These are phyloP conservation scores for Periconia macrospinosa DNA, from an alignment of 2,329 filamentous ascomycete species.

Conservation along the genomic window DNA sequence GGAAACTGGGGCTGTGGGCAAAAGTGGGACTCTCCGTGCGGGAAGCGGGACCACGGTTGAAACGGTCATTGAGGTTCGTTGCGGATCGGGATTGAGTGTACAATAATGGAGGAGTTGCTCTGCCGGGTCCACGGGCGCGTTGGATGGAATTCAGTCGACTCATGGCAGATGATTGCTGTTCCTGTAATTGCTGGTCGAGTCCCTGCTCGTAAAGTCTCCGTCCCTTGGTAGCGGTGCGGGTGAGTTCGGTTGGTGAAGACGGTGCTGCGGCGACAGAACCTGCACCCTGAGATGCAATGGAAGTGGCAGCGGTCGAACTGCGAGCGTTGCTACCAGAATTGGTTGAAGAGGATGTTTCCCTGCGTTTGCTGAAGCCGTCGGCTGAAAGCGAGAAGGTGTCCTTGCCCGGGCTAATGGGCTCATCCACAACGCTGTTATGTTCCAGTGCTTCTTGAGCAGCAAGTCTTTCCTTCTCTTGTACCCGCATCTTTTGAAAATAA, in stretches of 20 bases:
- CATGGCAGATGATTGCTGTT: constrained; percentile 75
- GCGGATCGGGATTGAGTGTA: constrained; percentile 47
- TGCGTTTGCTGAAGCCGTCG: constrained; percentile 69
- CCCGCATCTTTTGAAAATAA: constrained; percentile 76
- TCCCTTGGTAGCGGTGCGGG: constrained; percentile 69
- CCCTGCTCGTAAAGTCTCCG: constrained; percentile 82
- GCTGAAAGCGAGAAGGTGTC: constrained; percentile 57
- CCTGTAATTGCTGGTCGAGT: constrained; percentile 75
- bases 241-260: constrained; percentile 47
- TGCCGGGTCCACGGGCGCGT: constrained; percentile 54
- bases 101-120: constrained; percentile 56
- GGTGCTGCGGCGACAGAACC: constrained; percentile 35
- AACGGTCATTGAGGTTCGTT: constrained; percentile 53
- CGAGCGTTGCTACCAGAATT: constrained; percentile 69
- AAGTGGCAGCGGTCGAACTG: constrained; percentile 86
- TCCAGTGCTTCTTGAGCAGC: constrained; percentile 26
- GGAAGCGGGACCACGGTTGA: constrained; percentile 41
- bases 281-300: constrained; percentile 71
- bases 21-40: constrained; percentile 53
- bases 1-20: constrained; percentile 40
- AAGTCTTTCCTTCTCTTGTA: constrained; percentile 53
- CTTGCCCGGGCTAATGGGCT: constrained; percentile 51
- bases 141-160: constrained; percentile 79
- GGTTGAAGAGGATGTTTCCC: constrained; percentile 84
- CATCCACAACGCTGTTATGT: constrained; percentile 44